Base-by-base conservation (phyloP, 768 basidiomycete species). In the Candolleomyces aberdarensis region DNA sequence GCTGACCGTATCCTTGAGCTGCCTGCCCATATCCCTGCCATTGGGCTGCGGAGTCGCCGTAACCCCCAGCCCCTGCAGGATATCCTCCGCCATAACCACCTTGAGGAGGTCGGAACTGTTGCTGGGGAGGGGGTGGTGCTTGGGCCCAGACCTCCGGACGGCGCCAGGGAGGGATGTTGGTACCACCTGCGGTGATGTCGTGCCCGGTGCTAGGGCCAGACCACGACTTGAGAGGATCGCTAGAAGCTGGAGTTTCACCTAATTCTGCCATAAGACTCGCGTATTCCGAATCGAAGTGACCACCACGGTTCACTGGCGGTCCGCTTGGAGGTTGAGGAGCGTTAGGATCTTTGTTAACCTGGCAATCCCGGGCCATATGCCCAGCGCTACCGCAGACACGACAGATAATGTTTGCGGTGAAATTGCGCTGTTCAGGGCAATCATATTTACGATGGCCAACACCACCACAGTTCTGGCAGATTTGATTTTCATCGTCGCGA, bases 371-470 rank as follows among this genome's bases (percentile, higher is more conserved):
- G 54, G 96, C 96, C 96, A 99, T 98, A 78, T 98, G 96, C 41
- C 97, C 96, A 44, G 95, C 94, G 69, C 94, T 96, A 63, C 96
- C 96, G 74, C 97, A 99, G 69, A 96, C 87, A 70, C 94, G 95
- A 82, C 97, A 99, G 71, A 98, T 96, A 80, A 99, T 96, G 80
- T 96, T 96, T 78, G 97, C 97, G 67, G 94, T 96, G 79, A 95
- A 98, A 79, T 97, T 97, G 74, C 92, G 88, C 75, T 97, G 94
- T 77, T 98, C 94, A 17, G 96, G 95, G 74, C 97, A 99, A 75
- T 98, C 97, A 79, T 94, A 98, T 86, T 98, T 96, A 76, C 96
- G 90, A 72, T 98, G 96, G 61, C 95, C 95, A 65, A 94, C 85
- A 57, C 89, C 89, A 70, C 92, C 94, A 73, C 92, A 96, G 71